A percentile compares a stretch with the other conserved stretches of the same genome.
Evolutionary conservation across 2,329 filamentous ascomycete species (phyloP).

Genomic region (Simplicillium sp.): DNA sequence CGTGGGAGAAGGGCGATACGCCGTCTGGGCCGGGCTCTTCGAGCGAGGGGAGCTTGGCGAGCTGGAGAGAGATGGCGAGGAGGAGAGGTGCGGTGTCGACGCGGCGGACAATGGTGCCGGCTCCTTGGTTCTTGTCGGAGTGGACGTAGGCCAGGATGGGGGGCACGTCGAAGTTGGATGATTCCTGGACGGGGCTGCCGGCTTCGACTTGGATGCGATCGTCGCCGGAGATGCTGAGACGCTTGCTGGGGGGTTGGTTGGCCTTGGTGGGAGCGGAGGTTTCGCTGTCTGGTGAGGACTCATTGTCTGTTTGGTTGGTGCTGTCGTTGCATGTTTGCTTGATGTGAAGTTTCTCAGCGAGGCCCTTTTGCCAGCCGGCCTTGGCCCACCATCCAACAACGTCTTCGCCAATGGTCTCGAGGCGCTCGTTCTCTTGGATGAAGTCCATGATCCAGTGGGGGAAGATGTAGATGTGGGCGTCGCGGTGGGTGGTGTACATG

Average conservation of each 20-base stretch:
- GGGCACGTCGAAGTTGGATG: constrained; percentile 37
- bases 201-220: neutral
- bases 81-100: constrained; percentile 82
- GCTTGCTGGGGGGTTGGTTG: constrained; percentile 1
- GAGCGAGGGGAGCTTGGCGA: constrained; percentile 72
- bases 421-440: constrained; percentile 65
- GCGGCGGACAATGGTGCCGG: constrained; percentile 65
- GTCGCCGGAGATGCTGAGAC: neutral
- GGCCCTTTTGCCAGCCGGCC: constrained; percentile 76
- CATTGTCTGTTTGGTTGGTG: constrained; percentile 27
- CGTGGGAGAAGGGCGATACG: constrained; percentile 67
- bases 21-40: constrained; percentile 50
- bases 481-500: constrained; percentile 75
- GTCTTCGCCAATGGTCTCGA: constrained; percentile 87
- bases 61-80: constrained; percentile 69
- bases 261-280: constrained; percentile 7
- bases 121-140: constrained; percentile 32
- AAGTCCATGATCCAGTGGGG: constrained; percentile 87
- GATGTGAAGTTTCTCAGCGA: constrained; percentile 69
- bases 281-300: constrained; percentile 18
- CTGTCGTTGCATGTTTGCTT: constrained; percentile 44
- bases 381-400: constrained; percentile 95
- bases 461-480: constrained; percentile 92
- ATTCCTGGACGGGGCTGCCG: neutral
- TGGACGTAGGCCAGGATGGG: constrained; percentile 79